These are phyloP conservation scores for Parmales sp. DNA, from an alignment of 108 stramenopile species.

Conservation along the genomic window DNA sequence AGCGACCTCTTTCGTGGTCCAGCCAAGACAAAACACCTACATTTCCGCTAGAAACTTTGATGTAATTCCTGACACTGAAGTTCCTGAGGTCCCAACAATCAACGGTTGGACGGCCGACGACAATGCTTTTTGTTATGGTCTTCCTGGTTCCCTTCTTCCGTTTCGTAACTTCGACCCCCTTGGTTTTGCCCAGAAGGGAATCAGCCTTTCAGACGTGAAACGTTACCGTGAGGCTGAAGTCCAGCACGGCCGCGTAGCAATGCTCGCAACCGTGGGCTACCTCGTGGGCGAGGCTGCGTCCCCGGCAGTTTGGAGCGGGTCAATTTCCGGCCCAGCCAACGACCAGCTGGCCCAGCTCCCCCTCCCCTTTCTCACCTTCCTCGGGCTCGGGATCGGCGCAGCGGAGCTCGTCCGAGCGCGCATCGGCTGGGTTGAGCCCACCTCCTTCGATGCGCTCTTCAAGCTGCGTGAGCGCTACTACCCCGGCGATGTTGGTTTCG, in stretches of 20 bases:
- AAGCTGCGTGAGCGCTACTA: constrained; percentile 55
- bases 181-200: constrained; percentile 45
- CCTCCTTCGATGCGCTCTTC: constrained; percentile 37
- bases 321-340: constrained; percentile 59
- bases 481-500: constrained; percentile 77
- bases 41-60: too few species aligned
- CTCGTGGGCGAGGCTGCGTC: constrained; percentile 32
- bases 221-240: constrained; percentile 61
- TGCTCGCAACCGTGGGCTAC: constrained; percentile 49
- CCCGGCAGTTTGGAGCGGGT: constrained; percentile 22
- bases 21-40: too few species aligned
- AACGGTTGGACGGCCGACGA: constrained; percentile 53
- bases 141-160: constrained; percentile 51
- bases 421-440: constrained; percentile 63
- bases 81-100: constrained; percentile 13
- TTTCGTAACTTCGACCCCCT: constrained; percentile 59
- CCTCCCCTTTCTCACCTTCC: constrained; percentile 22
- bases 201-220: constrained; percentile 42
- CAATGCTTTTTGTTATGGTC: constrained; percentile 36
- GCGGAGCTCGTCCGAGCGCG: constrained; percentile 49
- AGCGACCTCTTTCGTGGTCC: too few species aligned
- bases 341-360: constrained; percentile 57
- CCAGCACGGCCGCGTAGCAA: constrained; percentile 56
- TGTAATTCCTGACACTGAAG: constrained; percentile 5
- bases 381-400: constrained; percentile 42